These are phyloP conservation scores for Oryza longistaminata DNA, from an alignment of 176 grass and related monocot genomes.

Conservation along the genomic window DNA sequence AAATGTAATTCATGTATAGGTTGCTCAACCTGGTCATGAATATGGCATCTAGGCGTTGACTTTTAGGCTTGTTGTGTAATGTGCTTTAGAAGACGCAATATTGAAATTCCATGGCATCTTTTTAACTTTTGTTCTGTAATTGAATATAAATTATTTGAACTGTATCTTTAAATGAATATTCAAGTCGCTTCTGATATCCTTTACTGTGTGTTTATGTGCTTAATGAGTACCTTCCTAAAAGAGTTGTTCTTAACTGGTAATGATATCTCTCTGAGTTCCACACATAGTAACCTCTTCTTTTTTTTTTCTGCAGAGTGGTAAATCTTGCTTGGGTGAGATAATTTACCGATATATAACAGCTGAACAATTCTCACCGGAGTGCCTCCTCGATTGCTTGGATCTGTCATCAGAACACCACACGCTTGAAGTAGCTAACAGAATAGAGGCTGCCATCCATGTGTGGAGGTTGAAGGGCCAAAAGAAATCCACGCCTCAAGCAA, in stretches of 20 bases:
- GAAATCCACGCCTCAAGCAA: conserved; percentile 53
- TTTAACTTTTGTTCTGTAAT: not conserved
- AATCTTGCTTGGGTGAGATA: conserved; percentile 91
- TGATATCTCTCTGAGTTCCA: not conserved
- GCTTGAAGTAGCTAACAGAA: conserved; percentile 87
- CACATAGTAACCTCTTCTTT: conserved; percentile 13
- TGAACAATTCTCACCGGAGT: conserved; percentile 93
- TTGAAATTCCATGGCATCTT: not conserved
- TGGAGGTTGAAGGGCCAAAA: conserved; percentile 83
- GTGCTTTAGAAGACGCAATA: not conserved
- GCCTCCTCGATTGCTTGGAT: conserved; percentile 89
- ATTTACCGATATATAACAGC: conserved; percentile 91
- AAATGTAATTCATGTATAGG: not conserved
- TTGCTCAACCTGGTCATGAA: not conserved
- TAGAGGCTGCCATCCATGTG: conserved; percentile 91
- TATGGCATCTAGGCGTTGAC: not conserved
- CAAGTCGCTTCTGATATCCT: not conserved
- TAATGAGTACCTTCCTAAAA: not conserved
- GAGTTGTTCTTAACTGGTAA: not conserved
- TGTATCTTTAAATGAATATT: not conserved
- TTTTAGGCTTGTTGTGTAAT: not conserved
- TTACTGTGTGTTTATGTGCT: not conserved
- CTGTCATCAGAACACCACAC: conserved; percentile 94
- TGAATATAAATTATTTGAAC: not conserved
- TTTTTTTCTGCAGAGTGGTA: conserved; percentile 71